A percentile compares a stretch with the other conserved stretches of the same genome.
These are phyloP conservation scores for Geotrichum fermentans DNA, from an alignment of 1,139 yeast species.

Conservation along the genomic window DNA sequence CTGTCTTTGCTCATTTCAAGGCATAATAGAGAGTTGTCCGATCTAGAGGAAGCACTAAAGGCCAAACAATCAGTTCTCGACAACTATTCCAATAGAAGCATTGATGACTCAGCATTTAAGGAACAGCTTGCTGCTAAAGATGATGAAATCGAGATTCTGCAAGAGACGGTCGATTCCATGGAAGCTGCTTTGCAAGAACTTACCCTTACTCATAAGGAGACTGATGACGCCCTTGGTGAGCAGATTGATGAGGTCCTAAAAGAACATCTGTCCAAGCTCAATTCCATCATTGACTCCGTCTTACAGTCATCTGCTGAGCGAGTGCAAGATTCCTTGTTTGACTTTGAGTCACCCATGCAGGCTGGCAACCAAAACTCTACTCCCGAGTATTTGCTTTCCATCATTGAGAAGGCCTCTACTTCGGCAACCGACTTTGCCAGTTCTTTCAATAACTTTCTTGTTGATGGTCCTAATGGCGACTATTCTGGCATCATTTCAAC, in stretches of 20 bases:
- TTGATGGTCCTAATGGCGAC: constrained; percentile 72
- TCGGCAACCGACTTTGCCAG: constrained; percentile 78
- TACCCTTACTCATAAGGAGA: constrained; percentile 44
- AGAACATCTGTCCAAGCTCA: constrained; percentile 48
- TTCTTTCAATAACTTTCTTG: constrained; percentile 66
- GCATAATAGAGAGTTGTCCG: constrained; percentile 49
- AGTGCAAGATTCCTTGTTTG: constrained; percentile 68
- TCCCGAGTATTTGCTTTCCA: constrained; percentile 64
- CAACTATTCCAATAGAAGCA: constrained; percentile 27
- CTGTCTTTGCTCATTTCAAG: constrained; percentile 56
- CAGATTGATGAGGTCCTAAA: constrained; percentile 54
- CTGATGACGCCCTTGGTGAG: constrained; percentile 49
- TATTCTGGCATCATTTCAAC: constrained; percentile 63
- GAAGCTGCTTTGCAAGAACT: constrained; percentile 65
- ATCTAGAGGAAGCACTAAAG: constrained; percentile 38
- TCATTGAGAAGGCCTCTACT: constrained; percentile 66
- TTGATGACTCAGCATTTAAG: constrained; percentile 41
- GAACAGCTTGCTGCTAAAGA: constrained; percentile 60
- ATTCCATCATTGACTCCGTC: constrained; percentile 65
- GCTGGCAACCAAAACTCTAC: constrained; percentile 79
- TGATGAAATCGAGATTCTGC: constrained; percentile 73
- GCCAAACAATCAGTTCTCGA: constrained; percentile 38
- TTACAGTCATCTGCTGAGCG: constrained; percentile 65
- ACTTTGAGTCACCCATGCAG: constrained; percentile 72
- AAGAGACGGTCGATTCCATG: constrained; percentile 54